Evolutionary conservation across 2,329 filamentous ascomycete genomes (phyloP).

Genomic region (Neurospora sp.): DNA sequence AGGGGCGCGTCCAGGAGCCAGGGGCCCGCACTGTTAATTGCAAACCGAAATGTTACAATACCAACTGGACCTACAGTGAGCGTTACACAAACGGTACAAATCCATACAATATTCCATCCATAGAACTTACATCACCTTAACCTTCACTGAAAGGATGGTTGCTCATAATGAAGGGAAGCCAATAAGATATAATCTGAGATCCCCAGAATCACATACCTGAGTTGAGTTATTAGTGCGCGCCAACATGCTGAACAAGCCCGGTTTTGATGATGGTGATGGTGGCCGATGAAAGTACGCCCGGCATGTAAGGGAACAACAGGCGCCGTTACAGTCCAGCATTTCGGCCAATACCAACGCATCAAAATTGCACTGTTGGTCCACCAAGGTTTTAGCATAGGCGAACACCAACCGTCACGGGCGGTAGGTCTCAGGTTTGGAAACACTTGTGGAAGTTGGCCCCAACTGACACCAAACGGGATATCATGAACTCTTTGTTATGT

Average conservation of each 20-base stretch:
- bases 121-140: background rate
- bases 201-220: background rate
- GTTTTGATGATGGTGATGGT: background rate
- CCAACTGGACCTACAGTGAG: background rate
- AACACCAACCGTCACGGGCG: background rate
- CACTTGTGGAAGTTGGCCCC: background rate
- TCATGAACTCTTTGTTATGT: background rate
- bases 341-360: background rate
- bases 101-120: background rate
- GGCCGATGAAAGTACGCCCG: background rate
- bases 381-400: background rate
- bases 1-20: background rate
- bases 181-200: background rate
- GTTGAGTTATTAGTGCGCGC: background rate
- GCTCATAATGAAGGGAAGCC: background rate
- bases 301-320: background rate
- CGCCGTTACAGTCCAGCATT: background rate
- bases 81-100: background rate
- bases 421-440: background rate
- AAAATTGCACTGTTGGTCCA: background rate
- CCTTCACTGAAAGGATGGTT: background rate
- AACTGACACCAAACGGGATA: background rate
- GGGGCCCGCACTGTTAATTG: background rate
- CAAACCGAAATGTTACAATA: background rate
- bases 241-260: background rate